Percentiles rank a stretch among this genome's conserved stretches.
Evolutionary conservation across 2,329 filamentous ascomycete species (phyloP).

Genomic region (Claviceps pazoutovae): DNA sequence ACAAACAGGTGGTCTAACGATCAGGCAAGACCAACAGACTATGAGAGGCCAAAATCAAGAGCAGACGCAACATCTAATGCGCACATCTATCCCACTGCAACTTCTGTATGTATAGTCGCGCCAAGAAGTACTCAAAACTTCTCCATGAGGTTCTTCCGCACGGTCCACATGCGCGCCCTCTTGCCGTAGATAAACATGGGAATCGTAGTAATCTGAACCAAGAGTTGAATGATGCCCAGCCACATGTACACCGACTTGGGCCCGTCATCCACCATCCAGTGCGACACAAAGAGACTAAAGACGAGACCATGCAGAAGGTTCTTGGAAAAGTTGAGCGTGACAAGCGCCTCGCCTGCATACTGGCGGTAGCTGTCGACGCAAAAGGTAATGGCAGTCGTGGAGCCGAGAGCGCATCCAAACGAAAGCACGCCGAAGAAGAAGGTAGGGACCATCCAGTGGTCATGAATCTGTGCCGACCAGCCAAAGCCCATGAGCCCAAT

Average conservation of each 20-base stretch:
- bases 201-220: constrained; percentile 58
- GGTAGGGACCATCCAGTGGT: constrained; percentile 84
- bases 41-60: too few species aligned
- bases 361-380: constrained; percentile 86
- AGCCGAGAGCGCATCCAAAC: constrained; percentile 82
- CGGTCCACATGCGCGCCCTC: constrained; percentile 85
- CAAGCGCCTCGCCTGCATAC: constrained; percentile 85
- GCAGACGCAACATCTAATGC: too few species aligned
- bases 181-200: constrained; percentile 95
- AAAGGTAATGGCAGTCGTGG: constrained; percentile 86
- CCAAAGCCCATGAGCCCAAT: constrained; percentile 90
- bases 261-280: constrained; percentile 66
- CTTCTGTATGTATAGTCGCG: too few species aligned
- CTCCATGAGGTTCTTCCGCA: constrained; percentile 75
- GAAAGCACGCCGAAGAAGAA: constrained; percentile 85
- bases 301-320: constrained; percentile 85
- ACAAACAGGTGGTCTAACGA: too few species aligned
- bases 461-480: constrained; percentile 66
- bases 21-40: too few species aligned
- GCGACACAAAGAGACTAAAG: constrained; percentile 76
- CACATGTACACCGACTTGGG: constrained; percentile 67
- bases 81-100: too few species aligned
- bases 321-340: constrained; percentile 89
- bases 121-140: constrained; percentile 30
- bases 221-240: constrained; percentile 74